Evolutionary conservation across 768 basidiomycete genomes (phyloP).

Genomic region (Tylopilus subfusipes): DNA sequence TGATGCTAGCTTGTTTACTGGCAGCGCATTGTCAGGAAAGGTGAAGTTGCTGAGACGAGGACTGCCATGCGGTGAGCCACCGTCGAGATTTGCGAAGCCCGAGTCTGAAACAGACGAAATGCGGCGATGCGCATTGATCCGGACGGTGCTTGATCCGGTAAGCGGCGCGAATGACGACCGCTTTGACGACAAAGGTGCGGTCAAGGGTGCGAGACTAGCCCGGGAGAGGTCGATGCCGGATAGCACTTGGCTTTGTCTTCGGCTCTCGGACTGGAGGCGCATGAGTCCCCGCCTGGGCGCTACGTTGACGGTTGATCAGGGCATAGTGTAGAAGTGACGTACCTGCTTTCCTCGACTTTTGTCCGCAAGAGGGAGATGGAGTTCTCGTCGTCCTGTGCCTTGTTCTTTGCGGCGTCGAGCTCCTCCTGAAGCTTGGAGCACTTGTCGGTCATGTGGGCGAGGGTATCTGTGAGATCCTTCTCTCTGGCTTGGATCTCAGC

Average conservation of each 20-base stretch:
- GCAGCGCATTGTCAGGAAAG: slow-evolving; percentile 30
- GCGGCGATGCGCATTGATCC: slow-evolving; percentile 56
- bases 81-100: slow-evolving; percentile 36
- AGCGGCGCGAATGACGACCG: slow-evolving; percentile 76
- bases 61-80: slow-evolving; percentile 30
- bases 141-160: slow-evolving; percentile 48
- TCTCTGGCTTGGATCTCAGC: slow-evolving; percentile 50
- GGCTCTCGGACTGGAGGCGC: slow-evolving; percentile 77
- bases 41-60: slow-evolving; percentile 35
- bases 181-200: slow-evolving; percentile 53
- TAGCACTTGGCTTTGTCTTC: slow-evolving; percentile 54
- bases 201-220: slow-evolving; percentile 37
- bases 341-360: slow-evolving; percentile 91
- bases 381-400: slow-evolving; percentile 70
- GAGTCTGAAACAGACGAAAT: slow-evolving; percentile 74
- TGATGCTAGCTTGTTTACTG: slow-evolving; percentile 21
- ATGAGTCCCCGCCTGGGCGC: slow-evolving; percentile 70
- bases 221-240: slow-evolving; percentile 55
- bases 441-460: slow-evolving; percentile 64
- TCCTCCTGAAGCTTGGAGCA: slow-evolving; percentile 56
- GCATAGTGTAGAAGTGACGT: slow-evolving; percentile 17
- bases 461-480: slow-evolving; percentile 57
- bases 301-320: slow-evolving; percentile 4
- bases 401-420: slow-evolving; percentile 46
- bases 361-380: slow-evolving; percentile 69